phyloP scores from a whole-genome alignment of 805 yeast species.

The Lipomyces starkeyi region DNA sequence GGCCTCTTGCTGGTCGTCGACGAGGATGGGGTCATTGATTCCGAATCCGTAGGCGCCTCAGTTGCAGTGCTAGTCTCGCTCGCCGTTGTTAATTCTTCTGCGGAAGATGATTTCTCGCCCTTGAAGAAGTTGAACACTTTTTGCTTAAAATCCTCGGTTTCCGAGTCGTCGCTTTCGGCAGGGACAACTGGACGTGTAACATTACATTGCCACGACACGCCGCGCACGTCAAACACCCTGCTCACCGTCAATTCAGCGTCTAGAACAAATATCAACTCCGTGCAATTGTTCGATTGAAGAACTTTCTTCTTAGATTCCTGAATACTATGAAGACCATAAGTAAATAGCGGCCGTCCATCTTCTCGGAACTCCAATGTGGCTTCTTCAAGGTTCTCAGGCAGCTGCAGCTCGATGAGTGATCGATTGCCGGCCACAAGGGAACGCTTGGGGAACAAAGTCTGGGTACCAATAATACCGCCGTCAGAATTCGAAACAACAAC shows the following conservation, averaged over 20 bases:
- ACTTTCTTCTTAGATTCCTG: constrained; percentile 22
- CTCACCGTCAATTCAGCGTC: constrained; percentile 32
- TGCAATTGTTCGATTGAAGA: constrained; percentile 24
- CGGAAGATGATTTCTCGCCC: constrained; percentile 17
- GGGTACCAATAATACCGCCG: constrained; percentile 37
- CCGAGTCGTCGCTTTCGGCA: constrained; percentile 43
- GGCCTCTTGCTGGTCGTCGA: constrained; percentile 32
- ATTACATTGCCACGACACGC: constrained; percentile 26
- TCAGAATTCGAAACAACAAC: constrained; percentile 43
- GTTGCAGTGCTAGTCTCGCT: constrained; percentile 18
- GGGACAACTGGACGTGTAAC: constrained; percentile 35
- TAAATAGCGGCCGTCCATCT: constrained; percentile 13
- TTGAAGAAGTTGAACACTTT: constrained; percentile 30
- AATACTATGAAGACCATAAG: constrained; percentile 19
- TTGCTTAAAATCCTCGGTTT: constrained; percentile 40
- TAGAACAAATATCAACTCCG: constrained; percentile 19
- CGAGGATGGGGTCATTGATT: constrained; percentile 37
- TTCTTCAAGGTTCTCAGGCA: constrained; percentile 18
- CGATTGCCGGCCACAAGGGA: constrained; percentile 46
- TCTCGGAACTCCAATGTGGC: constrained; percentile 27
- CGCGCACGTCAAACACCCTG: constrained; percentile 24
- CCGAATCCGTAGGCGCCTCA: constrained; percentile 26
- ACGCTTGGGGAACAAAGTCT: constrained; percentile 57
- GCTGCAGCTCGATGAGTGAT: constrained; percentile 3
- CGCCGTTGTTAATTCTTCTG: constrained; percentile 16